Base-by-base conservation (phyloP, 768 basidiomycete species). In the Cystofilobasidium ferigula region DNA sequence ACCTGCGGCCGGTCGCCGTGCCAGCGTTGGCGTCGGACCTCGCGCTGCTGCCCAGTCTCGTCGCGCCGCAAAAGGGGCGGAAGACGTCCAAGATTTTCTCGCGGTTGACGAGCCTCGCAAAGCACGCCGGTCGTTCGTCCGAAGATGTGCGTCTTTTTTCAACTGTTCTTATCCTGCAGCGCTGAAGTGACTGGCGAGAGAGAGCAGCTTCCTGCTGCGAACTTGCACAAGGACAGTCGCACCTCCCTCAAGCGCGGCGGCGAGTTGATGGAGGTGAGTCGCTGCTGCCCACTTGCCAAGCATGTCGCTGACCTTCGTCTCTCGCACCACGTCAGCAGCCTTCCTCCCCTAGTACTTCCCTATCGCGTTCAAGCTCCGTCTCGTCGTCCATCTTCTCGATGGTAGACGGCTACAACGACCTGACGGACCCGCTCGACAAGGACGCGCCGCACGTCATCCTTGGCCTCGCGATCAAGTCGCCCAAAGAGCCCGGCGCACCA, bases 401-500 rank as follows among this genome's bases (percentile, higher is more conserved):
- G 4, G 35, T 48, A 4, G 16, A 32, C 30, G 43, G 36, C 10
- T n/a, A 53, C 6, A n/a, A 10, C 2, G 40, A 62, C 32, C 8
- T 26, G 35, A n/a, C 24, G 20, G 61, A 62, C 43, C 60, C 45
- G 14, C 48, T 61, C 40, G 58, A 60, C 24, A 60, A 45, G 35
- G 35, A 40, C 20, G 60, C 18, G 12, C 28, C 4, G 57, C 22
- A 10, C 22, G 10, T 47, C 9, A 12, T 47, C 43, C 13, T 5
- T n/a, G 30, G 2, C 9, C 45, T 47, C n/a, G 10, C 45, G 0
- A 45, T 20, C 34, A 12, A 45, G 10, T 48, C 43, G 32, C 26
- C 58, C 24, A n/a, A 60, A 43, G 26, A 24, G 38, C 26, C 26
- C 12, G 20, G 32, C 58, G 42, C 14, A 7, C 40, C 18, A 6